Conservation (phyloP, 2,329 filamentous ascomycete genomes). For the Chrysoporthe cubensis region DNA sequence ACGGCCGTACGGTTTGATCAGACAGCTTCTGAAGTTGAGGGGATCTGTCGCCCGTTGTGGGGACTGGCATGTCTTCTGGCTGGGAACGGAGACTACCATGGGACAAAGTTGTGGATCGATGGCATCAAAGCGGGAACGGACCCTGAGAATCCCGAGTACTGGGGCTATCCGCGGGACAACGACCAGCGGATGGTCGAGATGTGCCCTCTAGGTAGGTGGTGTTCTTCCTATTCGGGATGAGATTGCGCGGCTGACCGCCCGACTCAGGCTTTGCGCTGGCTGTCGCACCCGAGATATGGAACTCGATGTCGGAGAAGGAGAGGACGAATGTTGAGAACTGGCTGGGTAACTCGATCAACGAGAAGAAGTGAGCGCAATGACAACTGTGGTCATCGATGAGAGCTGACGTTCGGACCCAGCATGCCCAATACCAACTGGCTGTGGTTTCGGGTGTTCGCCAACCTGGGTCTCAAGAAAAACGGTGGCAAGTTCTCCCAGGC, state of each 20-base stretch:
- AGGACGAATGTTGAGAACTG: slow-evolving; percentile 70
- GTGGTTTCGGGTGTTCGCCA: slow-evolving; percentile 86
- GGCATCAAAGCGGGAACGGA: slow-evolving; percentile 74
- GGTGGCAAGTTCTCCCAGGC: slow-evolving; percentile 72
- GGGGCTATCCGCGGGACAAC: slow-evolving; percentile 75
- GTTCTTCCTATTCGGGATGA: not conserved
- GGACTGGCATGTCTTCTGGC: slow-evolving; percentile 72
- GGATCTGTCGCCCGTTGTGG: slow-evolving; percentile 76
- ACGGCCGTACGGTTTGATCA: slow-evolving; percentile 80
- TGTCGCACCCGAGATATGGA: slow-evolving; percentile 69
- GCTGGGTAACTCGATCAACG: slow-evolving; percentile 76
- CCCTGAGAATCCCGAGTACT: slow-evolving; percentile 71
- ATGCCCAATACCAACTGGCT: slow-evolving; percentile 74
- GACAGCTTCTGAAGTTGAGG: slow-evolving; percentile 76
- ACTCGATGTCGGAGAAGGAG: slow-evolving; percentile 64
- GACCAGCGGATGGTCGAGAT: slow-evolving; percentile 88
- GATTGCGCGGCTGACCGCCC: not conserved
- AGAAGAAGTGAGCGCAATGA: slow-evolving; percentile 61
- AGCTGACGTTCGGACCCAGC: slow-evolving; percentile 53
- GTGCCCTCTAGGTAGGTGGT: slow-evolving; percentile 66
- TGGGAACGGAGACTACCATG: slow-evolving; percentile 67
- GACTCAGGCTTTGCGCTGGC: slow-evolving; percentile 67
- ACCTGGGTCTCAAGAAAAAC: slow-evolving; percentile 76
- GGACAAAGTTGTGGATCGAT: slow-evolving; percentile 68
- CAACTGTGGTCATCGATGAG: not conserved